Evolutionary conservation across 108 stramenopile genomes (phyloP).

Genomic region (Nitzschia sp.): DNA sequence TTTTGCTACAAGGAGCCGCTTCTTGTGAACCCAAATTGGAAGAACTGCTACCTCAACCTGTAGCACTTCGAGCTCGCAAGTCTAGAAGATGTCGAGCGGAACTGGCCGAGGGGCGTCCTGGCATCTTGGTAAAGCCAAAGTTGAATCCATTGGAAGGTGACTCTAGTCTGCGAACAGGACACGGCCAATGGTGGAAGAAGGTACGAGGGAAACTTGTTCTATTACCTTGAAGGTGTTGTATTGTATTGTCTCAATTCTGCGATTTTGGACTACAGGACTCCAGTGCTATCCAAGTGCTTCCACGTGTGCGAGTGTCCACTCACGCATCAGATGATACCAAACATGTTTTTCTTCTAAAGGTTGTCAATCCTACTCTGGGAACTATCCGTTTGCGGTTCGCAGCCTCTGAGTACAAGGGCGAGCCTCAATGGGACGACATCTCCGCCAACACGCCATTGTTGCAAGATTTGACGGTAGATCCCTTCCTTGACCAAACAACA

Average conservation of each 20-base stretch:
- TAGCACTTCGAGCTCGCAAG: constrained; percentile 60
- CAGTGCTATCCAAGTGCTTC: constrained; percentile 77
- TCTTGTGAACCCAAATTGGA: background rate
- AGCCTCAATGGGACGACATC: constrained; percentile 38
- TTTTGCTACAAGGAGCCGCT: constrained; percentile 25
- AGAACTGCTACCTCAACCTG: constrained; percentile 61
- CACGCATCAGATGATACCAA: constrained; percentile 33
- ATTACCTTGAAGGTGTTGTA: background rate
- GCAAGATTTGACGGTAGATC: constrained; percentile 57
- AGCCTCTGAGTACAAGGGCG: constrained; percentile 43
- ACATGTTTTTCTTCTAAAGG: constrained; percentile 59
- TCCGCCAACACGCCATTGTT: constrained; percentile 28
- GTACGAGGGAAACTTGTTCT: constrained; percentile 19
- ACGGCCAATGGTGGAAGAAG: constrained; percentile 83
- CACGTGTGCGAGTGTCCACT: constrained; percentile 47
- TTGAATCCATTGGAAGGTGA: constrained; percentile 90
- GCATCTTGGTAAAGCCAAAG: constrained; percentile 86
- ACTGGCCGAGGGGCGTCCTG: constrained; percentile 70
- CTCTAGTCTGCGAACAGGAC: constrained; percentile 69
- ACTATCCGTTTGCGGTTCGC: constrained; percentile 58
- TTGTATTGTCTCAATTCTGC: constrained; percentile 7
- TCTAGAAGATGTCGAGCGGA: constrained; percentile 76
- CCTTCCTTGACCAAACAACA: constrained; percentile 41
- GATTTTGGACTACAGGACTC: constrained; percentile 53
- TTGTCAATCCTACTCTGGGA: constrained; percentile 77